Base-by-base conservation (phyloP, 2,329 filamentous ascomycete genomes). In the Scedosporium boydii region DNA sequence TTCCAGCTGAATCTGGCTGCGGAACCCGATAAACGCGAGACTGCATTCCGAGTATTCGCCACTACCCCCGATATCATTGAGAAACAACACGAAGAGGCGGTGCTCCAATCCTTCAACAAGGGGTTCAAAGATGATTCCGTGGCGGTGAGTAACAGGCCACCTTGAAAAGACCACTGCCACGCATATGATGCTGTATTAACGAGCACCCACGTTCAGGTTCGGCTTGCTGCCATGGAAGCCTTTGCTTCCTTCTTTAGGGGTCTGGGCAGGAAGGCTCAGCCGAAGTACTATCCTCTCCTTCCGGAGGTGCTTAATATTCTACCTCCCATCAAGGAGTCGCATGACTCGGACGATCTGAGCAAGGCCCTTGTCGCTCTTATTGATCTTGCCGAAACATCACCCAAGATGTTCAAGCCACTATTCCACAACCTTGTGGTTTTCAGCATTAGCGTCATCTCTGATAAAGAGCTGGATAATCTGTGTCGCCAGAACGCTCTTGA, bases 231-330 rank as follows among this genome's bases (percentile, higher is more conserved):
- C 62, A 96, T 98, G 87, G 93, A 97, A 72, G 95, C 95, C 6
- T 99, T 99, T 72, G 90, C 93, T 18, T 88, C 93, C 3, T 98
- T 99, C 79, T 99, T 99, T 83, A 86, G 91, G 67, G 95, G 89
- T 63, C 86, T 98, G 68, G 83, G 80, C 71, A 97, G 96, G 80
- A 96, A 96, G 76, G 84, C 85, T 16, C 93, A 97, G 75, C 77
- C 84, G 64, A 96, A 96, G 75, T 99, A 96, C 78, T 96, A 89
- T 73, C 77, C 83, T 6, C 83, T 99, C 9, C 87, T 98, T 23
- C 90, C 93, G 21, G 91, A 96, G 67, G 89, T 99, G 48, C 86
- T 99, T 63, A 97, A 96, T 74, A 93, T 97, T 64, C 82, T 99
- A 3, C 92, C 93, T 6, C 95, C 95, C 1, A 87, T 99, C 73